phyloP scores from a whole-genome alignment of 176 grass and related monocot genomes.

The Alopecurus myosuroides region DNA sequence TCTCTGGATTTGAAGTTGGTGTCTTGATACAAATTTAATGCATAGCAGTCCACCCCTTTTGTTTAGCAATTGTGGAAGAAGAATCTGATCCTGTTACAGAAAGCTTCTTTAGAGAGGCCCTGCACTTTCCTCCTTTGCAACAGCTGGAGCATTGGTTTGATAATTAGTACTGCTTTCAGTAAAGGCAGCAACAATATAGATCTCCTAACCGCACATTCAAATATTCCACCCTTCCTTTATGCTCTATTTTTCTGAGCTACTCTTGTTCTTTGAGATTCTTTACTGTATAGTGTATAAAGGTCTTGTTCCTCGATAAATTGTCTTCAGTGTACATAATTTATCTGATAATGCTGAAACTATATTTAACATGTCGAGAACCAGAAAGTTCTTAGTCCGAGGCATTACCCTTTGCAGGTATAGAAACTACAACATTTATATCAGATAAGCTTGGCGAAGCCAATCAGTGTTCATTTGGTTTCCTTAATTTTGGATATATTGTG shows the following conservation, averaged over 20 bases:
- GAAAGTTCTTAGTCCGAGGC: neutral
- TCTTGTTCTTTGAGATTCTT: conserved; percentile 14
- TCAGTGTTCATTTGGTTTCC: neutral
- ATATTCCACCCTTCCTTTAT: conserved; percentile 19
- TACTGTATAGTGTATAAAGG: neutral
- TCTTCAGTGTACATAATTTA: conserved; percentile 11
- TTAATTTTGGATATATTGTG: neutral
- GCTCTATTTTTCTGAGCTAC: neutral
- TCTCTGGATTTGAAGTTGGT: conserved; percentile 9
- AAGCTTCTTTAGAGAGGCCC: conserved; percentile 34
- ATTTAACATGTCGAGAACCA: neutral
- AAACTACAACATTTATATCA: neutral
- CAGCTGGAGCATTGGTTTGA: conserved; percentile 6
- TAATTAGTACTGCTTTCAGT: conserved; percentile 26
- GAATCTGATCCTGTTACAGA: conserved; percentile 62
- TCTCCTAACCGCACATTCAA: conserved; percentile 5
- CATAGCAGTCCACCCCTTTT: conserved; percentile 2
- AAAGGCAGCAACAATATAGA: conserved; percentile 11
- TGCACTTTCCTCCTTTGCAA: conserved; percentile 27
- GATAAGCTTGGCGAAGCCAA: neutral
- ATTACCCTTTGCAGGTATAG: neutral
- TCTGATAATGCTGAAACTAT: neutral
- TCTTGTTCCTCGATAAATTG: conserved; percentile 1
- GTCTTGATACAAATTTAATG: conserved; percentile 12
- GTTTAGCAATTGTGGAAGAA: conserved; percentile 30